Conservation (phyloP, 2,329 filamentous ascomycete genomes). For the Fusarium nurragi region DNA sequence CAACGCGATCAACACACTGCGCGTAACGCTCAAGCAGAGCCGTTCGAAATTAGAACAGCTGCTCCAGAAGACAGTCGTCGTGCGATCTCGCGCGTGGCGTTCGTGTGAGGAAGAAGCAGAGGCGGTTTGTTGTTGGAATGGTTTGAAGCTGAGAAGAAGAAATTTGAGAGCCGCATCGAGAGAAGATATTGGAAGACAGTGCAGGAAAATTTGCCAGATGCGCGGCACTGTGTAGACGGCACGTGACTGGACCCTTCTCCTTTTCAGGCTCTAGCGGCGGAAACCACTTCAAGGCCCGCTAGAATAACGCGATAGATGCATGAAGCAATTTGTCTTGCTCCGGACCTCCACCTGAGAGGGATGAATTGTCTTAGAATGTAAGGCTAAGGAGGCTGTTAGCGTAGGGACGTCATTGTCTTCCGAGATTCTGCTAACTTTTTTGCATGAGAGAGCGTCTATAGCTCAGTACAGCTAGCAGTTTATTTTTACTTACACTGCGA, state of each 20-base stretch:
- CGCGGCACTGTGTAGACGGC: conserved; percentile 38
- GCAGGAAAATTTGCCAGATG: conserved; percentile 42
- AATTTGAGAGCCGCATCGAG: conserved; percentile 33
- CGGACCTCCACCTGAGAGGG: conserved; percentile 5
- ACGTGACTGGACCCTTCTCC: conserved; percentile 40
- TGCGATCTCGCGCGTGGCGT: conserved; percentile 10
- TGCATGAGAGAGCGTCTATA: not conserved
- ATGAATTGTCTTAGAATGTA: conserved; percentile 12
- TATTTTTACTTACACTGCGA: not conserved
- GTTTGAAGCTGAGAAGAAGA: conserved; percentile 27
- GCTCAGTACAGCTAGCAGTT: not conserved
- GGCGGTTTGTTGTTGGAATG: conserved; percentile 24
- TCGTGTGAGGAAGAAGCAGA: conserved; percentile 14
- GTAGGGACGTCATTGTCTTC: conserved; percentile 11
- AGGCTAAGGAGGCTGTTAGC: conserved; percentile 10
- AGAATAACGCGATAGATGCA: conserved; percentile 43
- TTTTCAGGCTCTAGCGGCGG: conserved; percentile 33
- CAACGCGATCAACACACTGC: not conserved
- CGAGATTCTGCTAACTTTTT: not conserved
- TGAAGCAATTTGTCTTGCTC: conserved; percentile 31
- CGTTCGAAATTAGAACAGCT: conserved; percentile 34
- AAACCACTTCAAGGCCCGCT: conserved; percentile 17
- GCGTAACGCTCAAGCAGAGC: conserved; percentile 3
- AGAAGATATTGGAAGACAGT: conserved; percentile 50
- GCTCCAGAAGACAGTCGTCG: conserved; percentile 13